Conservation (phyloP, 2,329 filamentous ascomycete genomes). For the Colletotrichum brevisporum region DNA sequence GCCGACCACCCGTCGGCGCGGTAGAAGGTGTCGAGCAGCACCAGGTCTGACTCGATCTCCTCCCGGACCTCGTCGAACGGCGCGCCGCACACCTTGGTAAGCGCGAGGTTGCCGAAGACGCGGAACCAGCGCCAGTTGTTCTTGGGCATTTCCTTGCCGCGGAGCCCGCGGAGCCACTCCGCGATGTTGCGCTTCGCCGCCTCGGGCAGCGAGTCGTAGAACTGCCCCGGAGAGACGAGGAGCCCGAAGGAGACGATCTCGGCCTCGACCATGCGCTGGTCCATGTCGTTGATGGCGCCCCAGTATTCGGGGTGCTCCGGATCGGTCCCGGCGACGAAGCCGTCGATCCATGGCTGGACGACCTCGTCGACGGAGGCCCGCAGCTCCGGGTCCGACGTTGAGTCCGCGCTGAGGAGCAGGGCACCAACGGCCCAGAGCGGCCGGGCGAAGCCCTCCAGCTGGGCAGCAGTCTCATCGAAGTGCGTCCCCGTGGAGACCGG, state of each 20-base stretch:
- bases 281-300: slow-evolving; percentile 59
- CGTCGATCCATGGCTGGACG: slow-evolving; percentile 48
- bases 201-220: slow-evolving; percentile 50
- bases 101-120: slow-evolving; percentile 63
- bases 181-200: slow-evolving; percentile 53
- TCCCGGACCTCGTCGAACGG: slow-evolving; percentile 50
- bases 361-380: slow-evolving; percentile 19
- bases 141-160: slow-evolving; percentile 59
- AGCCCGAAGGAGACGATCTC: slow-evolving; percentile 66
- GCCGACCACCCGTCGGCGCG: slow-evolving; percentile 61
- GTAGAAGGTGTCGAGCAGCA: slow-evolving; percentile 61
- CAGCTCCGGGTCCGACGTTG: slow-evolving; percentile 22
- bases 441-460: slow-evolving; percentile 61
- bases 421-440: slow-evolving; percentile 54
- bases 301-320: slow-evolving; percentile 58
- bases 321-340: slow-evolving; percentile 51
- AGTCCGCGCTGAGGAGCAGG: slow-evolving; percentile 57
- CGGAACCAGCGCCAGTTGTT: slow-evolving; percentile 70
- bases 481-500: slow-evolving; percentile 55
- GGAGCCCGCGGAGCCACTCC: slow-evolving; percentile 58
- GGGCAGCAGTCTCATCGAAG: slow-evolving; percentile 61
- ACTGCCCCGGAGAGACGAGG: slow-evolving; percentile 55
- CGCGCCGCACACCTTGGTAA: slow-evolving; percentile 57
- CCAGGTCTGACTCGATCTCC: slow-evolving; percentile 58
- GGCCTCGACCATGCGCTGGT: slow-evolving; percentile 69